phyloP scores from a whole-genome alignment of 345 rosid species.

The Populus alba region DNA sequence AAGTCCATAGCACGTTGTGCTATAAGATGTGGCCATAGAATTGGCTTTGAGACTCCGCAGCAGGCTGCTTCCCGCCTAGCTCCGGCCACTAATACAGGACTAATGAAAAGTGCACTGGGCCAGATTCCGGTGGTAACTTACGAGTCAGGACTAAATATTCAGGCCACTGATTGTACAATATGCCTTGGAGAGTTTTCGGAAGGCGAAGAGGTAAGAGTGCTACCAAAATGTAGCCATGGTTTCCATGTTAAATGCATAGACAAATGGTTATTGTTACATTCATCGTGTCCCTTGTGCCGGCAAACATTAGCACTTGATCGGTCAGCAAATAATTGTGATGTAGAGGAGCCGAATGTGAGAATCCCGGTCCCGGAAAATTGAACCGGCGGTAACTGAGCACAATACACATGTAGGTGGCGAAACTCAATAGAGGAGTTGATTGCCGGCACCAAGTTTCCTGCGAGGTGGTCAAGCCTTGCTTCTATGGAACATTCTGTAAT shows the following conservation, averaged over 20 bases:
- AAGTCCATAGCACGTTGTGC: constrained; percentile 2
- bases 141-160: neutral
- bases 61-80: neutral
- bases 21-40: neutral
- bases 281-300: constrained; percentile 4
- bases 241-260: constrained; percentile 7
- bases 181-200: constrained; percentile 9
- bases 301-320: neutral
- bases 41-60: neutral
- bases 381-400: neutral
- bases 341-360: neutral
- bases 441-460: neutral
- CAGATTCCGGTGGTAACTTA: neutral
- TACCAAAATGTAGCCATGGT: constrained; percentile 11
- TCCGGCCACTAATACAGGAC: neutral
- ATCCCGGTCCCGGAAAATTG: neutral
- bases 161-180: neutral
- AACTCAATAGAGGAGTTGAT: neutral
- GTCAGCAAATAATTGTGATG: neutral
- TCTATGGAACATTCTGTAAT: neutral
- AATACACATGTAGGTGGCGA: no score
- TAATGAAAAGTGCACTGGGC: neutral
- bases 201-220: neutral
- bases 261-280: neutral
- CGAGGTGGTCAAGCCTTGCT: neutral